Conservation (phyloP, 2,329 filamentous ascomycete species). For the Colletotrichum phormii region DNA sequence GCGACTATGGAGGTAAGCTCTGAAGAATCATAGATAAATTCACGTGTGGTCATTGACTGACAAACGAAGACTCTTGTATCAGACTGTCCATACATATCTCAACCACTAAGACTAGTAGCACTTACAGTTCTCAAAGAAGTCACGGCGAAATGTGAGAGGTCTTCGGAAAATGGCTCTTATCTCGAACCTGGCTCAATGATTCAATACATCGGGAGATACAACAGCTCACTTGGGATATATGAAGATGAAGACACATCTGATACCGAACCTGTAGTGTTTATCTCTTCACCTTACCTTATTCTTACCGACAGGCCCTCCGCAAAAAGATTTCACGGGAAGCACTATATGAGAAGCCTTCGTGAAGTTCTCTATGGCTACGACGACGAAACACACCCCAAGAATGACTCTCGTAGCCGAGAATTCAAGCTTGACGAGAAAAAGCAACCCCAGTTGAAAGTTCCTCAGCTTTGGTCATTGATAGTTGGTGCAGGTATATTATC, state of each 20-base stretch:
- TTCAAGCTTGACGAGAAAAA: neutral
- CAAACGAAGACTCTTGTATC: neutral
- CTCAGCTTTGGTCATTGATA: constrained; percentile 2
- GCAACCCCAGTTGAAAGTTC: neutral
- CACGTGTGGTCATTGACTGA: neutral
- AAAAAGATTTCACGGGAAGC: neutral
- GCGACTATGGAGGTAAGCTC: neutral
- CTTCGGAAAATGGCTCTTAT: neutral
- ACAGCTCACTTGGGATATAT: constrained; percentile 1
- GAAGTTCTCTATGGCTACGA: constrained; percentile 21
- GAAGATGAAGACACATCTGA: neutral
- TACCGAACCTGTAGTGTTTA: constrained; percentile 12
- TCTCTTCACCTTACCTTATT: neutral
- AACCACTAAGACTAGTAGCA: constrained; percentile 6
- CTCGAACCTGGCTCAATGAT: constrained; percentile 12
- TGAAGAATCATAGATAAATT: constrained; percentile 1
- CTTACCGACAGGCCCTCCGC: neutral
- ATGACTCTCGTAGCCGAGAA: neutral
- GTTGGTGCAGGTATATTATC: constrained; percentile 2
- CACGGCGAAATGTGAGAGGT: neutral
- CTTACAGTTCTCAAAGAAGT: constrained; percentile 4
- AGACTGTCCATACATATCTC: constrained; percentile 6
- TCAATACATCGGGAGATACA: constrained; percentile 14
- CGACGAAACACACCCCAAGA: neutral
- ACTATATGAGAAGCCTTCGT: neutral